Percentiles rank a stretch among this genome's conserved stretches.
Evolutionary conservation across 495 filamentous ascomycete species (phyloP).

Genomic region (Bacidia gigantensis): DNA sequence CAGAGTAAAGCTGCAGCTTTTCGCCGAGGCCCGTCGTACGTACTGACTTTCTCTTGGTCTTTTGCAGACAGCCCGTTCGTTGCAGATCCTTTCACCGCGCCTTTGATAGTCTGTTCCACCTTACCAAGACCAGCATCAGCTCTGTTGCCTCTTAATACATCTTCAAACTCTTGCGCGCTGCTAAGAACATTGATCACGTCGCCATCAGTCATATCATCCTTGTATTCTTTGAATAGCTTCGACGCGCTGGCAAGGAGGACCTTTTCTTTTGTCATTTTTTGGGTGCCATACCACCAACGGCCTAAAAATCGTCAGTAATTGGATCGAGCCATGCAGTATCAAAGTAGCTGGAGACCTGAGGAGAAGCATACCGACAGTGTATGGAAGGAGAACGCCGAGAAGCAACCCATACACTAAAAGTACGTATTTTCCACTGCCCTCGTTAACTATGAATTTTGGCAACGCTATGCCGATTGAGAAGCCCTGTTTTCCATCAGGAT

Average conservation of each 20-base stretch:
- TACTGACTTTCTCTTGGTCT: constrained; percentile 53
- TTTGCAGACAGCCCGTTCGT: constrained; percentile 49
- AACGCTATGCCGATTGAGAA: constrained; percentile 96
- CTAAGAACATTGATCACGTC: constrained; percentile 70
- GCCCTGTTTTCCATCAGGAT: constrained; percentile 95
- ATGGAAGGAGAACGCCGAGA: constrained; percentile 80
- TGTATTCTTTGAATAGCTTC: constrained; percentile 82
- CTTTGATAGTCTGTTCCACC: constrained; percentile 63
- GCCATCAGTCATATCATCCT: constrained; percentile 64
- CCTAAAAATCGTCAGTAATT: neutral
- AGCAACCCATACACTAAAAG: constrained; percentile 75
- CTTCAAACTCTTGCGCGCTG: constrained; percentile 66
- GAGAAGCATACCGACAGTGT: constrained; percentile 56
- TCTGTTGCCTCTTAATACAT: constrained; percentile 56
- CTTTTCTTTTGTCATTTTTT: constrained; percentile 78
- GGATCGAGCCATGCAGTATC: no score
- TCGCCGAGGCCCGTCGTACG: constrained; percentile 56
- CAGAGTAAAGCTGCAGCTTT: constrained; percentile 84
- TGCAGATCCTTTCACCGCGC: constrained; percentile 34
- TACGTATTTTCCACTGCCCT: constrained; percentile 92
- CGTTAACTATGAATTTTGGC: constrained; percentile 80
- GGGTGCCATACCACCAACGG: constrained; percentile 55
- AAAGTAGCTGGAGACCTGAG: no score
- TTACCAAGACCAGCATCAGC: constrained; percentile 63
- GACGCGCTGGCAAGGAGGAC: constrained; percentile 85